Evolutionary conservation across 2,329 filamentous ascomycete genomes (phyloP), one percentile per base, ranked within the genome.

Genomic region (Plenodomus lindquistii): DNA sequence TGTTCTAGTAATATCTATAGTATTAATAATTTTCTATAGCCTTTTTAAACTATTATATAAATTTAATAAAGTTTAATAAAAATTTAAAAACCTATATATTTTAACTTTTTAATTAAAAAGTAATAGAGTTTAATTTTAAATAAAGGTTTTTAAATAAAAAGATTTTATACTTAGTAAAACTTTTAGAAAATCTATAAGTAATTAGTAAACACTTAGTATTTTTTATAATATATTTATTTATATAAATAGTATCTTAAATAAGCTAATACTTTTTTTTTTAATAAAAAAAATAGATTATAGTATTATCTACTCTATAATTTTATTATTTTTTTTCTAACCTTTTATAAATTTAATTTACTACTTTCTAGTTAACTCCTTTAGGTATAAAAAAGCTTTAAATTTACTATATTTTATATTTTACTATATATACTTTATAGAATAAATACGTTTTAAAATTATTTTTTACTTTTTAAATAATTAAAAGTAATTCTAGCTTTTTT

Each of bases 1-100:
- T 40, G 42, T 42, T 34, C 42, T 42, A 50, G 42, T 11, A 37
- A n/a, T 39, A 21, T 29, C 8, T 41, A 45, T 21, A 50, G 19
- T 24, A 17, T 37, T 19, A 15, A 16, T 37, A 41, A 17, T 37
- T 45, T 35, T n/a, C 35, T 50, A 17, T 11, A 41, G 18, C 17
- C 42, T 18, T 29, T 22, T 50, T 31, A n/a, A 17, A 42, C 34
- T 45, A 41, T n/a, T 3, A 16, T 44, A 17, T 2, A 40, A n/a
- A n/a, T n/a, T n/a, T n/a, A n/a, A n/a, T n/a, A n/a, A n/a, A n/a
- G n/a, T n/a, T n/a, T n/a, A n/a, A n/a, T n/a, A n/a, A n/a, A n/a
- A n/a, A n/a, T n/a, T n/a, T n/a, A n/a, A n/a, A n/a, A n/a, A n/a
- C n/a, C n/a, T n/a, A n/a, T n/a, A n/a, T n/a, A n/a, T n/a, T n/a